Percentiles rank a stretch among this genome's conserved stretches.
phyloP scores from a whole-genome alignment of 352 stramenopile genomes.

The Pythium apleroticum region DNA sequence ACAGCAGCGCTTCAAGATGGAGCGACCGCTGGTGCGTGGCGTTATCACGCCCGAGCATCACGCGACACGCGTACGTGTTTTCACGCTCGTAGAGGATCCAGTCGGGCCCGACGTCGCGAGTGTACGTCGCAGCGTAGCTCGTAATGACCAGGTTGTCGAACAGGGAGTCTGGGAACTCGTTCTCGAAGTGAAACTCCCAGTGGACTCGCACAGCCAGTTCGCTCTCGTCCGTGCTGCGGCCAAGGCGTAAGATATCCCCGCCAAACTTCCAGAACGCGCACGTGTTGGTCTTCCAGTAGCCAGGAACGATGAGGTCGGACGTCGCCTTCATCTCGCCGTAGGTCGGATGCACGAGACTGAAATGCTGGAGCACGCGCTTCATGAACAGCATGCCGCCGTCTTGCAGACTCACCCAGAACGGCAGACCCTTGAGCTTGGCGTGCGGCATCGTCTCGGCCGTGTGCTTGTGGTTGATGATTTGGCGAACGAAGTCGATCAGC shows the following conservation, averaged over 20 bases:
- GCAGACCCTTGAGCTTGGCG: not conserved
- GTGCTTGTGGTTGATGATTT: conserved; percentile 13
- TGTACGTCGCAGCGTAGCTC: conserved; percentile 5
- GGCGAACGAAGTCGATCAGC: conserved; percentile 14
- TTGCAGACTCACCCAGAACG: not conserved
- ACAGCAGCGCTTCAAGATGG: conserved; percentile 5
- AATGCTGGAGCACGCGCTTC: conserved; percentile 24
- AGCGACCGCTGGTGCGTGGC: not conserved
- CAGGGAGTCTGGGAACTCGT: conserved; percentile 24
- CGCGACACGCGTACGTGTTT: not conserved
- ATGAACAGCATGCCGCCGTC: conserved; percentile 4
- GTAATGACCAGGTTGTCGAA: conserved; percentile 29
- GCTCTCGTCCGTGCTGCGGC: not conserved
- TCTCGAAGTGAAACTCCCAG: conserved; percentile 32
- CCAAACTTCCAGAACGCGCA: not conserved
- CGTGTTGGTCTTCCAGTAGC: conserved; percentile 1
- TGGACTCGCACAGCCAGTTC: conserved; percentile 3
- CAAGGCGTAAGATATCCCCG: not conserved
- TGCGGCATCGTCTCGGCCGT: not conserved
- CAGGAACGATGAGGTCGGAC: conserved; percentile 6
- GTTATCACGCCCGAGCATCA: not conserved
- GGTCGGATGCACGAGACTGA: conserved; percentile 12
- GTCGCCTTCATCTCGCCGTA: conserved; percentile 12
- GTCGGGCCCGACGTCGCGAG: not conserved
- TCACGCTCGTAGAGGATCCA: conserved; percentile 7